Base-by-base conservation (phyloP, 371 early-diverging fungal genomes). In the Rhizoclosmatium hyalinum region DNA sequence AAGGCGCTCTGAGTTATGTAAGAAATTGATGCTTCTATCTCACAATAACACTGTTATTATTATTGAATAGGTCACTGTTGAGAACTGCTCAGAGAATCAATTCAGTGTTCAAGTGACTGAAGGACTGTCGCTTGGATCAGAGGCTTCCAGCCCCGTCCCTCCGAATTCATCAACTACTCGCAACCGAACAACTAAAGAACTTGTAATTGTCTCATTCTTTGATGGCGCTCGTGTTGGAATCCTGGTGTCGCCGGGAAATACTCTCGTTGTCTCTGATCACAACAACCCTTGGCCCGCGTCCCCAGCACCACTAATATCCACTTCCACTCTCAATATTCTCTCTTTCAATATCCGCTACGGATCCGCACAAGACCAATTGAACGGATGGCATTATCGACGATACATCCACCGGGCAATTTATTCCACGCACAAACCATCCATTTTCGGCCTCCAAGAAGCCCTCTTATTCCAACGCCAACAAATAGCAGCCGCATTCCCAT, bases 401-500 rank as follows among this genome's bases (percentile, higher is more conserved):
- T 39, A 64, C 43, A 42, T 64, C 41, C 64, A 64, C 14, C 64
- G 45, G 41, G 45, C 8, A 19, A 14, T 64, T 0, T 44, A 64
- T 42, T 24, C 45, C 2, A 64, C 19, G 17, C 64, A 19, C 14
- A 17, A 14, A 2, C 64, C 64, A 19, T 41, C 64, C 43, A 19
- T 64, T 2, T 44, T 64, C 19, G 39, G 64, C 43, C 64, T 64
- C 17, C 64, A 64, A 64, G 64, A 64, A 64, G 24, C 64, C 43
- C 43, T 64, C 17, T 44, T 64, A 19, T 64, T 64, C 43, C 64
- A 64, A 44, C 21, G 64, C 21, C 64, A 64, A 64, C 43, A 64
- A 64, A 64, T 64, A 24, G 43, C 45, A 3, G 64, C 64, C 21
- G 10, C 43, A 6, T 42, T 64, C 45, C 64, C 64, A 12, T 64